phyloP scores from a whole-genome alignment of 805 yeast genomes.

The Henningerozyma blattae region DNA sequence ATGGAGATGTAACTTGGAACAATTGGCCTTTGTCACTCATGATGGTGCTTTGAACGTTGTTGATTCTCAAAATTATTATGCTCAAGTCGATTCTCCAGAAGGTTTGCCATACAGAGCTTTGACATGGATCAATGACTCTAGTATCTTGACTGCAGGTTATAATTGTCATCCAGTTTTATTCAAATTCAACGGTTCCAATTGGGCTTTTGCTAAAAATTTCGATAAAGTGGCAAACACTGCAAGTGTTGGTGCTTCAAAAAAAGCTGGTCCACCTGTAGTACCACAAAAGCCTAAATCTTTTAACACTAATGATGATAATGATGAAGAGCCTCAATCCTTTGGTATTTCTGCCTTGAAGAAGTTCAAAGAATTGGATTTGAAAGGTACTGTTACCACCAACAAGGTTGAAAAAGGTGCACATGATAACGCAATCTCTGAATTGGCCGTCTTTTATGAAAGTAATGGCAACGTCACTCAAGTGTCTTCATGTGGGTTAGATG shows the following conservation, averaged over 20 bases:
- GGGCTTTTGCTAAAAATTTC: conserved; percentile 42
- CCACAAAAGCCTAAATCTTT: neutral
- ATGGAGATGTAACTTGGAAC: conserved; percentile 70
- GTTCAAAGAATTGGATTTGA: conserved; percentile 91
- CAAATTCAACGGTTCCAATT: conserved; percentile 58
- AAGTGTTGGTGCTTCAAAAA: conserved; percentile 2
- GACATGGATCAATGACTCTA: conserved; percentile 52
- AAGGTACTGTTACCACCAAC: conserved; percentile 55
- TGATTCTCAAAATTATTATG: conserved; percentile 33
- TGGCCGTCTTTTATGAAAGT: conserved; percentile 39
- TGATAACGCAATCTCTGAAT: conserved; percentile 74
- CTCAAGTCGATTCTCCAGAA: conserved; percentile 19
- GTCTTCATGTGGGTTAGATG: conserved; percentile 80
- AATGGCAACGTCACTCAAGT: conserved; percentile 45
- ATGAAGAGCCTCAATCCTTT: conserved; percentile 36
- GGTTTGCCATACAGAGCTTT: conserved; percentile 72
- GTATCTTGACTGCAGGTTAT: conserved; percentile 80
- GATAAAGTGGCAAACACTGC: conserved; percentile 31
- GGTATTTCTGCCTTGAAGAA: conserved; percentile 78
- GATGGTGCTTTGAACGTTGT: conserved; percentile 76
- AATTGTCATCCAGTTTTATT: conserved; percentile 85
- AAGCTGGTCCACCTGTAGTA: conserved; percentile 1
- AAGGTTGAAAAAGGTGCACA: conserved; percentile 57
- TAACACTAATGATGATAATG: conserved; percentile 30
- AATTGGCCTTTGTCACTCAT: conserved; percentile 72